These are phyloP conservation scores for Trypethelium eluteriae DNA, from an alignment of 495 filamentous ascomycete species.

Conservation along the genomic window DNA sequence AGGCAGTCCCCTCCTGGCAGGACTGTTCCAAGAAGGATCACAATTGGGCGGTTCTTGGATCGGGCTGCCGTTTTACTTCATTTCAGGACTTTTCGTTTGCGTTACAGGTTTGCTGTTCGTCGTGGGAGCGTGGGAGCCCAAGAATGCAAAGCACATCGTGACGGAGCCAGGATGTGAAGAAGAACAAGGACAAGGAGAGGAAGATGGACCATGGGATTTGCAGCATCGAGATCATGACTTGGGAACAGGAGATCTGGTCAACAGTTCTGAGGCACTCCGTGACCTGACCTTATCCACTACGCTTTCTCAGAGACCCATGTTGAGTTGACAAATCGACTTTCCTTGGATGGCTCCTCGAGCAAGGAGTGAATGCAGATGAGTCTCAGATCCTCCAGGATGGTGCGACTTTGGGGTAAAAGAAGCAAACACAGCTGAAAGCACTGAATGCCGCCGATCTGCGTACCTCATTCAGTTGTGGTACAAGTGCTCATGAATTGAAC, in stretches of 20 bases:
- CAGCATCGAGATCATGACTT: background rate
- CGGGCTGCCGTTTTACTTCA: conserved; percentile 19
- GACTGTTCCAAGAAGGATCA: conserved; percentile 47
- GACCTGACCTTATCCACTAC: too few species aligned
- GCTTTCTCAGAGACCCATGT: too few species aligned
- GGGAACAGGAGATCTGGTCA: background rate
- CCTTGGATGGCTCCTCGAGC: too few species aligned
- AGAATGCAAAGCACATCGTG: background rate
- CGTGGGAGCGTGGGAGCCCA: background rate
- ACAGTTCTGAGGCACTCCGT: background rate
- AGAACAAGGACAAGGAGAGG: background rate
- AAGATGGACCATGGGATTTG: background rate
- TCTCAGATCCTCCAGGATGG: too few species aligned
- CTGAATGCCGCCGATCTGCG: too few species aligned
- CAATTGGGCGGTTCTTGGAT: conserved; percentile 45
- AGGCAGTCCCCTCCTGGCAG: conserved; percentile 47
- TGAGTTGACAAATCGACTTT: too few species aligned
- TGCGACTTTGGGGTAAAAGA: too few species aligned
- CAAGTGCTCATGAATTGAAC: too few species aligned
- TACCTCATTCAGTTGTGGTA: too few species aligned
- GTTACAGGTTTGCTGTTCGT: background rate
- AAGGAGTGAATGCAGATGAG: too few species aligned
- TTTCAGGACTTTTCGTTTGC: conserved; percentile 9
- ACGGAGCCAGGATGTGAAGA: background rate
- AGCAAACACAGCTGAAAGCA: too few species aligned